phyloP scores from a whole-genome alignment of 257 asterid genomes.

The Paraleonurus japonicus region DNA sequence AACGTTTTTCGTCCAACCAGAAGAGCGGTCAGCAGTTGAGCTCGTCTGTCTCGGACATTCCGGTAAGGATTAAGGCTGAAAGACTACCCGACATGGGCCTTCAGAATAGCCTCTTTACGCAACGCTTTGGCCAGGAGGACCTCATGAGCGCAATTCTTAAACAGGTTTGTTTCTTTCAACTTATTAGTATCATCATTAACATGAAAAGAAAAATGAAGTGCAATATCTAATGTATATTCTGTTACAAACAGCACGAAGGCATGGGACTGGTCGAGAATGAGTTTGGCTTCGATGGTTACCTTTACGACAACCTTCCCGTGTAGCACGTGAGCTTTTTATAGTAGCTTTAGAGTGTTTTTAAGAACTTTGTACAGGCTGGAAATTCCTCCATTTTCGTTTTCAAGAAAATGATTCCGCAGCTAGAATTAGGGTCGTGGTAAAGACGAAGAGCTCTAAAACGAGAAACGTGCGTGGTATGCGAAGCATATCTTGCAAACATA shows the following conservation, averaged over 20 bases:
- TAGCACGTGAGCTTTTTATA: conserved; percentile 21
- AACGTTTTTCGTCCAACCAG: conserved; percentile 41
- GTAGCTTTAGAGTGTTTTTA: conserved; percentile 21
- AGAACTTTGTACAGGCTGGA: conserved; percentile 29
- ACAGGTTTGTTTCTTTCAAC: conserved; percentile 46
- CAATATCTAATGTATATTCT: background rate
- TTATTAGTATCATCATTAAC: background rate
- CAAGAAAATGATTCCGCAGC: background rate
- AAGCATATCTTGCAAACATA: conserved; percentile 40
- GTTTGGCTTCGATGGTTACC: conserved; percentile 63
- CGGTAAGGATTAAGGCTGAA: conserved; percentile 49
- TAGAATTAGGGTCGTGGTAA: conserved; percentile 27
- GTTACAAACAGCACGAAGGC: conserved; percentile 53
- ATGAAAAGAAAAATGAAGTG: background rate
- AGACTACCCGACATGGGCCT: conserved; percentile 44
- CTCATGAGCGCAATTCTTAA: conserved; percentile 68
- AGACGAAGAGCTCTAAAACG: background rate
- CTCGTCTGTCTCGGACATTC: conserved; percentile 36
- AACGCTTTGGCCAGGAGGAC: conserved; percentile 73
- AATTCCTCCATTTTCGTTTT: background rate
- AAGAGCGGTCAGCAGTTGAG: conserved; percentile 35
- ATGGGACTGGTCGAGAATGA: conserved; percentile 58
- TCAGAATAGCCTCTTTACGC: conserved; percentile 38
- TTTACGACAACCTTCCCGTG: conserved; percentile 68
- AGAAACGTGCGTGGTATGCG: conserved; percentile 40